Base-by-base conservation (phyloP, 106 monocot species). In the Allium fistulosum region DNA sequence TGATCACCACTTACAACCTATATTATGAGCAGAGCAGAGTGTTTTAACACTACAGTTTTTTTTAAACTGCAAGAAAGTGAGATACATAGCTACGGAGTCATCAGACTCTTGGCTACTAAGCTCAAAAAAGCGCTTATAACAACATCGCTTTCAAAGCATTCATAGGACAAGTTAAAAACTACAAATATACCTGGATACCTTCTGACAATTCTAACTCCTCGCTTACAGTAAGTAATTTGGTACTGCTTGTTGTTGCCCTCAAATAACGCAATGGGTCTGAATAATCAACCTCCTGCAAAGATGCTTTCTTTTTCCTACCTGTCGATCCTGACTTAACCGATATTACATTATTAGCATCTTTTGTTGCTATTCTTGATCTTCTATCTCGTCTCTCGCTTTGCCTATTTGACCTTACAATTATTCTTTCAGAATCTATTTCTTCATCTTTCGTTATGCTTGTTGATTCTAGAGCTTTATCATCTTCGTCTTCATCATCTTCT, bases 201-300 rank as follows among this genome's bases (percentile, higher is more conserved):
- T 80, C 80, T 57, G 96, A 96, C 51, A 88, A 65, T 59, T 88
- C 82, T 16, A 80, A 63, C 72, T 96, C 96, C 79, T 96, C 88
- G 49, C 61, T 17, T 66, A 86, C 77, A 49, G 91, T 92, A 27
- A 96, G 82, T 65, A 86, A 83, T 74, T 77, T 85, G 22, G 82
- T 78, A 47, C 78, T 71, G 53, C 71, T 82, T 26, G 91, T 77
- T 22, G 80, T 97, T 37, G 70, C 77, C 67, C 80, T 82, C 53
- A 87, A 80, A 26, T 86, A 84, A 52, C 76, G 84, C 65, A 97
- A 75, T 10, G 92, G 97, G 66, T 84, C 92, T 28, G 82, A 84
- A 73, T 80, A 88, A 79, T 86, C 92, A 53, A 87, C 51, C 53
- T 81, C 87, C 48, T 80, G 84, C 17, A 81, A 12, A 57, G 79